Evolutionary conservation across 306 rosid genomes (phyloP).

Genomic region (Fragaria vesca): DNA sequence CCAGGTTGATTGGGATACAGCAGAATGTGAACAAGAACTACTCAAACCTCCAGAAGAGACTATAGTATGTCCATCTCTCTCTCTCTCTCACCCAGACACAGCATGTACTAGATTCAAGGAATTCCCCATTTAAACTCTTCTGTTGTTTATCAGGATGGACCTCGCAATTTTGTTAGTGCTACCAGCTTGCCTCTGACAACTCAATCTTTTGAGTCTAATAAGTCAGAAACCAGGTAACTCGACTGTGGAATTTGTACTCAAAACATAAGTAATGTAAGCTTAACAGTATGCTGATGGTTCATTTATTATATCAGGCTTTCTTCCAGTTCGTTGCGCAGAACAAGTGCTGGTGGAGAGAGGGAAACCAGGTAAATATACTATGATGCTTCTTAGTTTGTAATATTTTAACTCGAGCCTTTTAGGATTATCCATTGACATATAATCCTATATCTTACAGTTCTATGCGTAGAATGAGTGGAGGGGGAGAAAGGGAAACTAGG

Average conservation of each 20-base stretch:
- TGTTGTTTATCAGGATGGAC: conserved; percentile 59
- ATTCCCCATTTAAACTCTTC: conserved; percentile 5
- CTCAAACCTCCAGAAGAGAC: conserved; percentile 85
- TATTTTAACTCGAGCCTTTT: neutral
- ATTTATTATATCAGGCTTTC: conserved; percentile 5
- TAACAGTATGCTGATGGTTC: neutral
- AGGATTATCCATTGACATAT: neutral
- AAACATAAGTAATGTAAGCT: neutral
- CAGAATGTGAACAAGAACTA: conserved; percentile 81
- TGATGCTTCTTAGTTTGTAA: neutral
- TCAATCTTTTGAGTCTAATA: conserved; percentile 41
- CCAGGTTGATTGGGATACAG: conserved; percentile 83
- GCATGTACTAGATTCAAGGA: neutral
- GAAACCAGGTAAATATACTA: conserved; percentile 17
- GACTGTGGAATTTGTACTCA: neutral
- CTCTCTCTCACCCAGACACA: conserved; percentile 1
- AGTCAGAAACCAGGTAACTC: conserved; percentile 27
- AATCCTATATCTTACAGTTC: conserved; percentile 12
- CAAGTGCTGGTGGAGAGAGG: conserved; percentile 28
- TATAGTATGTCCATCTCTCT: conserved; percentile 47
- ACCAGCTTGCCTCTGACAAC: conserved; percentile 45
- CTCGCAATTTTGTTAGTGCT: conserved; percentile 59
- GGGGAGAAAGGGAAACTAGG: conserved; percentile 30
- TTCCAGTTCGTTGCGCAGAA: conserved; percentile 31
- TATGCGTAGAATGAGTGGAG: conserved; percentile 27